A percentile compares a stretch with the other conserved stretches of the same genome.
These are phyloP conservation scores for Claviceps pazoutovae DNA, from an alignment of 2,329 filamentous ascomycete species.

Conservation along the genomic window DNA sequence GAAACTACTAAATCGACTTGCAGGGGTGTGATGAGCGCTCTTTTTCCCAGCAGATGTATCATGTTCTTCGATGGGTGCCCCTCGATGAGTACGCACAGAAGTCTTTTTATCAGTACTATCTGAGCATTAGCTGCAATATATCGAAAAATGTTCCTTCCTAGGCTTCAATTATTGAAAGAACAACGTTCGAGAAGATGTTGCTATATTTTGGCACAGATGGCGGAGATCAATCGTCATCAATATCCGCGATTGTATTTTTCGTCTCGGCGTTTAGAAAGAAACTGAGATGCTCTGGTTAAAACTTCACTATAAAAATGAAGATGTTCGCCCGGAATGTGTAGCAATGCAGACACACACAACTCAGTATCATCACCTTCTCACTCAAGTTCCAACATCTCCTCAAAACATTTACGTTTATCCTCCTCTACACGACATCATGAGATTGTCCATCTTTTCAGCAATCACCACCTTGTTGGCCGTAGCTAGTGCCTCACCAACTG, in stretches of 20 bases:
- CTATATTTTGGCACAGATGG: background rate
- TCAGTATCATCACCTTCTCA: background rate
- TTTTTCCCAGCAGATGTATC: too few species aligned
- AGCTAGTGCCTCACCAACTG: background rate
- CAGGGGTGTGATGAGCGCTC: too few species aligned
- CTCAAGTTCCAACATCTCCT: background rate
- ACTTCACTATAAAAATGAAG: background rate
- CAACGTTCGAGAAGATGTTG: background rate
- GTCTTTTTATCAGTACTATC: too few species aligned
- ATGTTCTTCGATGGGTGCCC: too few species aligned
- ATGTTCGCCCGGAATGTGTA: background rate
- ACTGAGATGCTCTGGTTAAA: background rate
- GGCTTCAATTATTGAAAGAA: background rate
- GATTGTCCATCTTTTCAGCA: background rate
- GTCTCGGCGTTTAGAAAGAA: background rate
- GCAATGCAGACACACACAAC: background rate
- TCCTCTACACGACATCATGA: background rate
- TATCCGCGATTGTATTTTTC: background rate
- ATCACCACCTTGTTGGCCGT: background rate
- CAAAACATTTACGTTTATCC: background rate
- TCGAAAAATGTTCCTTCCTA: too few species aligned
- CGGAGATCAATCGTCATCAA: background rate
- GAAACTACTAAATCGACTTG: too few species aligned
- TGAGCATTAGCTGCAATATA: background rate
- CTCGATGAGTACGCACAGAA: too few species aligned